phyloP scores from a whole-genome alignment of 352 stramenopile genomes.

The Pythium diclinum region DNA sequence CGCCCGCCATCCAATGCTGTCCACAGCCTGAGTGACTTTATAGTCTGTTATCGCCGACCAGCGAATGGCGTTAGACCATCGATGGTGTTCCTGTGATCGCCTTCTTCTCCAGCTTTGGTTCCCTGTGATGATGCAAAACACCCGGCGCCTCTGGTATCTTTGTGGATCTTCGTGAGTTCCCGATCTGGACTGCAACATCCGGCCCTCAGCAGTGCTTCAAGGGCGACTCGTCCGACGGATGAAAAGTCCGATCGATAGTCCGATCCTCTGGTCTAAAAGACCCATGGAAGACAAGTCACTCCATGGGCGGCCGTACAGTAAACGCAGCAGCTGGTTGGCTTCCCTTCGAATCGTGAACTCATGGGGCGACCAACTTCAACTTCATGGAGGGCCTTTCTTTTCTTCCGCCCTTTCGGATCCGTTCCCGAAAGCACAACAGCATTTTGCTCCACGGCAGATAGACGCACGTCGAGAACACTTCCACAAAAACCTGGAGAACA shows the following conservation, averaged over 20 bases:
- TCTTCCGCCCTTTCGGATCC: constrained; percentile 3
- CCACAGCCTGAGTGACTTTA: background rate
- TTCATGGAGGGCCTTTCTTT: background rate
- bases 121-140: background rate
- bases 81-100: background rate
- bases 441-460: background rate
- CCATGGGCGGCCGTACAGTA: background rate
- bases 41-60: background rate
- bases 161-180: background rate
- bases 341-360: background rate
- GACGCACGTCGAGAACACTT: background rate
- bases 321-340: background rate
- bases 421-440: background rate
- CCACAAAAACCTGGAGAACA: background rate
- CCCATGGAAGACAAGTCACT: background rate
- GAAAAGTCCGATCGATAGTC: background rate
- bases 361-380: background rate
- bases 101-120: background rate
- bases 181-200: background rate
- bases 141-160: background rate
- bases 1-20: background rate
- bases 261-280: background rate
- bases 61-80: background rate
- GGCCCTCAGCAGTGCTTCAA: background rate
- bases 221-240: background rate